phyloP scores from a whole-genome alignment of 306 rosid species.

The Castanopsis chinensis region DNA sequence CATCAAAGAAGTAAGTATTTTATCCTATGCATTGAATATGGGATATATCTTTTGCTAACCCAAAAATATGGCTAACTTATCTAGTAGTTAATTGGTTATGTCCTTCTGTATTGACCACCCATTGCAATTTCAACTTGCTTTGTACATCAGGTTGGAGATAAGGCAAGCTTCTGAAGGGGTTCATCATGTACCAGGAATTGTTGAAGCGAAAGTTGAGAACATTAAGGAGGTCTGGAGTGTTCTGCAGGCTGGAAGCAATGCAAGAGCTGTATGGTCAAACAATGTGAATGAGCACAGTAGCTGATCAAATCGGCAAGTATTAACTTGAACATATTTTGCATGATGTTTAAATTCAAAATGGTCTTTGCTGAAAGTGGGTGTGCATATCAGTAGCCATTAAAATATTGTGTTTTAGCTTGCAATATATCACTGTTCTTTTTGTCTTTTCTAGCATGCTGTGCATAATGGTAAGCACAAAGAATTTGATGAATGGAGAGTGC shows the following conservation, averaged over 20 bases:
- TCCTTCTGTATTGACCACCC: neutral
- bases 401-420: neutral
- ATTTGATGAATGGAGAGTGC: constrained; percentile 65
- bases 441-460: constrained; percentile 64
- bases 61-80: neutral
- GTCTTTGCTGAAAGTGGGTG: neutral
- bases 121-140: constrained; percentile 7
- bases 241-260: constrained; percentile 76
- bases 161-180: constrained; percentile 72
- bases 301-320: constrained; percentile 75
- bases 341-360: neutral
- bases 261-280: constrained; percentile 79
- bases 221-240: constrained; percentile 70
- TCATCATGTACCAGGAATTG: constrained; percentile 83
- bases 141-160: constrained; percentile 69
- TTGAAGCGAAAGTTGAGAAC: constrained; percentile 64
- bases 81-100: neutral
- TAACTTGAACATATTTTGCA: neutral
- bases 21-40: constrained; percentile 18
- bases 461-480: constrained; percentile 68
- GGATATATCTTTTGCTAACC: neutral
- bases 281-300: constrained; percentile 87
- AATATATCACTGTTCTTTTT: neutral
- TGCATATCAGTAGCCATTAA: neutral
- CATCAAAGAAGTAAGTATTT: constrained; percentile 61